Percentiles rank a stretch among this genome's conserved stretches.
These are phyloP conservation scores for Magnaporthiopsis rhizophila DNA, from an alignment of 2,329 filamentous ascomycete genomes.

Conservation along the genomic window DNA sequence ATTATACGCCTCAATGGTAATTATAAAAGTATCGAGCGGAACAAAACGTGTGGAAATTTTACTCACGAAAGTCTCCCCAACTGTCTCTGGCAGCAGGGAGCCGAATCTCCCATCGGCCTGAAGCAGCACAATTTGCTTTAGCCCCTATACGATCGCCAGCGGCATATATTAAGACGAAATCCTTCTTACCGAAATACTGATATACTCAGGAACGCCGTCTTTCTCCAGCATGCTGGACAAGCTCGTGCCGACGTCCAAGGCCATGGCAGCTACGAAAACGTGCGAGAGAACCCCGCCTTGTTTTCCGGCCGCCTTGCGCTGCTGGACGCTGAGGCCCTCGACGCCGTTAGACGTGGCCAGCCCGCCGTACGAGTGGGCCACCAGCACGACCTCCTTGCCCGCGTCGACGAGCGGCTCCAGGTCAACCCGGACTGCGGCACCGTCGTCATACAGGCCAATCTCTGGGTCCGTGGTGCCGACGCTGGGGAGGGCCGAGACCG, in stretches of 20 bases:
- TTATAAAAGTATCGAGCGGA: too few species aligned
- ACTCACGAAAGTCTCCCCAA: too few species aligned
- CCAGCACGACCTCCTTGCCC: conserved; percentile 10
- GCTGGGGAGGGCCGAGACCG: conserved; percentile 22
- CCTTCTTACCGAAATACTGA: too few species aligned
- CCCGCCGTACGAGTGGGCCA: conserved; percentile 11
- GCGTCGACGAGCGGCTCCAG: conserved; percentile 1
- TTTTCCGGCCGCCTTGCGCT: neutral
- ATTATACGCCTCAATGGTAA: too few species aligned
- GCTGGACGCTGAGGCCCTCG: neutral
- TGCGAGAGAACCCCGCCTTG: neutral
- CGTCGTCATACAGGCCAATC: conserved; percentile 13
- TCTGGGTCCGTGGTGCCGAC: conserved; percentile 22
- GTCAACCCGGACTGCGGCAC: conserved; percentile 5
- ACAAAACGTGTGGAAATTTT: too few species aligned
- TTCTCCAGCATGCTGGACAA: neutral
- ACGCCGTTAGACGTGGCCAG: neutral
- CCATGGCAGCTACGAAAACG: neutral
- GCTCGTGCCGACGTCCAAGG: neutral
- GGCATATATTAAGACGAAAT: too few species aligned
- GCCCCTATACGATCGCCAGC: too few species aligned
- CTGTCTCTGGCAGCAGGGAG: too few species aligned
- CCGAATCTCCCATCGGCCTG: too few species aligned
- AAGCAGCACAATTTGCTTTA: too few species aligned
- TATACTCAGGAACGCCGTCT: too few species aligned